These are phyloP conservation scores for Thuja plicata DNA, from an alignment of 83 land plant genomes.

Conservation along the genomic window DNA sequence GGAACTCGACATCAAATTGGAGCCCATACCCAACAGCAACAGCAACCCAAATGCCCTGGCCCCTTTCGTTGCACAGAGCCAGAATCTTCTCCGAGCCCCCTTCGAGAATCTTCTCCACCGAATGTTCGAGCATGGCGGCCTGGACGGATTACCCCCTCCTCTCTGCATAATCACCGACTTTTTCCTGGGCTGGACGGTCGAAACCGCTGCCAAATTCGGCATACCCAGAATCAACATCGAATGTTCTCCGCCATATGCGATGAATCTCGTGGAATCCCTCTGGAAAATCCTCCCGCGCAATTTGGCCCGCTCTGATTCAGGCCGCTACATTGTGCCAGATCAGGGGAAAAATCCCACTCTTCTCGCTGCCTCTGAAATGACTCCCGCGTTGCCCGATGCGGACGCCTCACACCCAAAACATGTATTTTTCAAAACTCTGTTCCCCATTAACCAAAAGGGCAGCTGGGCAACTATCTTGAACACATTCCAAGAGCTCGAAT, in stretches of 20 bases:
- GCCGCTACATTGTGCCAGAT: constrained; percentile 25
- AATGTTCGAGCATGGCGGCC: background rate
- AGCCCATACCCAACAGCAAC: background rate
- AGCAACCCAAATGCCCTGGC: background rate
- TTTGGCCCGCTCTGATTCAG: constrained; percentile 10
- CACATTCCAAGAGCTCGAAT: constrained; percentile 57
- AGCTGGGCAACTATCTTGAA: constrained; percentile 35
- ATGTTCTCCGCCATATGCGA: constrained; percentile 20
- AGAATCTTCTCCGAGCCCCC: background rate
- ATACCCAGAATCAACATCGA: constrained; percentile 42
- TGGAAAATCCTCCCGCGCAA: constrained; percentile 18
- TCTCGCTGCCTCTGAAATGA: constrained; percentile 22
- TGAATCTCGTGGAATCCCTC: constrained; percentile 8
- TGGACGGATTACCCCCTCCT: constrained; percentile 5
- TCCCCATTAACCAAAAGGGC: constrained; percentile 7
- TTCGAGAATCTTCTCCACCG: constrained; percentile 3
- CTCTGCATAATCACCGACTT: constrained; percentile 46
- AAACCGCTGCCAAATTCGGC: constrained; percentile 27
- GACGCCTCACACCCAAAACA: background rate
- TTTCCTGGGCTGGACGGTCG: constrained; percentile 35
- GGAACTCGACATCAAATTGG: background rate
- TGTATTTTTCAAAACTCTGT: background rate
- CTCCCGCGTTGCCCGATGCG: background rate
- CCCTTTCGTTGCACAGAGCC: background rate
- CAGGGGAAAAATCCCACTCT: constrained; percentile 30